phyloP scores from a whole-genome alignment of 1,139 yeast species.

The Diutina rugosa region DNA sequence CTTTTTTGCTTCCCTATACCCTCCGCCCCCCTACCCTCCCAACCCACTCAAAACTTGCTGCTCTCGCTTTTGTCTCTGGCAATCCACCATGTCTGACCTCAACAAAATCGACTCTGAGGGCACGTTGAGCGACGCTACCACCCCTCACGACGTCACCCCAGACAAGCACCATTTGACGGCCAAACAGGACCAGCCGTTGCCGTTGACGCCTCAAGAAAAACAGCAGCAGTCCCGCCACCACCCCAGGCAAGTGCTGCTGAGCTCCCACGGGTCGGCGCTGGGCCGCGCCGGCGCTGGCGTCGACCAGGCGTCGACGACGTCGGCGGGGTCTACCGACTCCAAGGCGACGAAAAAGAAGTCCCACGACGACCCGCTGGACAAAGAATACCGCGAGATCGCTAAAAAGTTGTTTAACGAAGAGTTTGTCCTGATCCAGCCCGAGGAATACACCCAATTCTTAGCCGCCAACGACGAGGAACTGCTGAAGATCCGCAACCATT shows the following conservation, averaged over 20 bases:
- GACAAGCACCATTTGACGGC: background rate
- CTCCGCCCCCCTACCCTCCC: background rate
- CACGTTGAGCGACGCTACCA: background rate
- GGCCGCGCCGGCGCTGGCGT: background rate
- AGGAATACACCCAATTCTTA: slow-evolving; percentile 33
- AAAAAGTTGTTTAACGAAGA: slow-evolving; percentile 23
- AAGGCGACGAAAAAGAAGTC: background rate
- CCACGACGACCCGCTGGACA: background rate
- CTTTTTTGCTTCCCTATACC: background rate
- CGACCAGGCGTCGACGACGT: background rate
- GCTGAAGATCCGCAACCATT: slow-evolving; percentile 24
- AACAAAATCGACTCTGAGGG: slow-evolving; percentile 2
- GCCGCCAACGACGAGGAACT: slow-evolving; percentile 32
- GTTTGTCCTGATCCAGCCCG: slow-evolving; percentile 31
- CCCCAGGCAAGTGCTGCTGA: background rate
- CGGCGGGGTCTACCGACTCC: background rate
- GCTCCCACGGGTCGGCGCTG: background rate
- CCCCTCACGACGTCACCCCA: background rate
- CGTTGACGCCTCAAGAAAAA: background rate
- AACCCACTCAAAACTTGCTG: background rate
- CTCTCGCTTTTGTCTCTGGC: background rate
- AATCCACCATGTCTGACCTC: background rate
- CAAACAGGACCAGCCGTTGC: slow-evolving; percentile 1
- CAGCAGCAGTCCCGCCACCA: background rate
- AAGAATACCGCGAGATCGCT: slow-evolving; percentile 22